Evolutionary conservation across 2,329 filamentous ascomycete genomes (phyloP).

Genomic region (Claviceps pusilla): DNA sequence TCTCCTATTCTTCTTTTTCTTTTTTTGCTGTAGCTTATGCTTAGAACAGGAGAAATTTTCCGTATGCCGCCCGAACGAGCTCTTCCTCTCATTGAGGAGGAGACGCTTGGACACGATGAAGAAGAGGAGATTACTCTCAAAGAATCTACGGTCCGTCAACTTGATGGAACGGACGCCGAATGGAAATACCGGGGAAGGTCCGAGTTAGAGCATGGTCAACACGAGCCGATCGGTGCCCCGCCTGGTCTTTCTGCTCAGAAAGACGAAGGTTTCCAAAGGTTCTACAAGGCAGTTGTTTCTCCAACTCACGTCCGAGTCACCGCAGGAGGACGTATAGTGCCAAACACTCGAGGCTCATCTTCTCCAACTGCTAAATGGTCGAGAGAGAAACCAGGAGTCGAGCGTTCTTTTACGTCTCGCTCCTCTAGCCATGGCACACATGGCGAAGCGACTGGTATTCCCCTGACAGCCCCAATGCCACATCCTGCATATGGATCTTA

Average conservation of each 20-base stretch:
- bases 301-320: conserved; percentile 53
- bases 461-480: conserved; percentile 7
- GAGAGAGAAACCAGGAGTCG: conserved; percentile 23
- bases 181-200: conserved; percentile 32
- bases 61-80: conserved; percentile 13
- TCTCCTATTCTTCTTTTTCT: no score
- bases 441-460: conserved; percentile 4
- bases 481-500: conserved; percentile 16
- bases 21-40: not conserved
- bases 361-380: conserved; percentile 38
- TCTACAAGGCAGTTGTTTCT: conserved; percentile 53
- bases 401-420: conserved; percentile 9
- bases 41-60: conserved; percentile 17
- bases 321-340: conserved; percentile 51
- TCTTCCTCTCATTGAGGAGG: conserved; percentile 19
- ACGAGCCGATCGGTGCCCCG: conserved; percentile 39
- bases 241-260: conserved; percentile 38
- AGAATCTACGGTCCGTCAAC: conserved; percentile 14
- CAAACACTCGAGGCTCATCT: conserved; percentile 40
- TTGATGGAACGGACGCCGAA: conserved; percentile 27
- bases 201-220: conserved; percentile 26
- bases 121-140: conserved; percentile 4
- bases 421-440: conserved; percentile 8
- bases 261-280: conserved; percentile 50
- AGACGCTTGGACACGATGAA: conserved; percentile 9